Conservation (phyloP, 2,329 filamentous ascomycete species). For the Sporothrix phasma region DNA sequence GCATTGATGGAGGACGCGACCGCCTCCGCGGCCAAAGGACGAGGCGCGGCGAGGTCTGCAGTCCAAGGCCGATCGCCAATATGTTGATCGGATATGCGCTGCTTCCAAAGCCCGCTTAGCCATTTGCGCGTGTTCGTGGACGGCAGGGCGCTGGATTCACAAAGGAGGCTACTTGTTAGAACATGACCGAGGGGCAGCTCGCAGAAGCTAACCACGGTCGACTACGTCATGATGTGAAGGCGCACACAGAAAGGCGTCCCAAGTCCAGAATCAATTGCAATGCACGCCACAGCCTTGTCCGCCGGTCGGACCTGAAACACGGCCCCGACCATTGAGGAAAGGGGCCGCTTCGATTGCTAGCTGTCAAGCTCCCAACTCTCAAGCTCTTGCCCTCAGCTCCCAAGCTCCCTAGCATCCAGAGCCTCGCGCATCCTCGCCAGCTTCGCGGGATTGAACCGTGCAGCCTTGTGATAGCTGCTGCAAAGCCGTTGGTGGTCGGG, state of each 20-base stretch:
- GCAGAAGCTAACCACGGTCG: not conserved
- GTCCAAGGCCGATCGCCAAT: not conserved
- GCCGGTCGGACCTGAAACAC: not conserved
- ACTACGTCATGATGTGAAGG: conserved; percentile 6
- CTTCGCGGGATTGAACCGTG: not conserved
- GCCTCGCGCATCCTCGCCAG: not conserved
- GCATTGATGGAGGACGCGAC: not conserved
- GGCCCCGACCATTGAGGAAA: not conserved
- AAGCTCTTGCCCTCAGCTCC: not conserved
- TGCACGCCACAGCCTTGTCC: not conserved
- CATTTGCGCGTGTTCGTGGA: not conserved
- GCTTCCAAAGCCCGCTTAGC: no score
- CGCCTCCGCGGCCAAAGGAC: not conserved
- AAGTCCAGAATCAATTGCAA: not conserved
- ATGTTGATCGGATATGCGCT: not conserved
- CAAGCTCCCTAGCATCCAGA: no score
- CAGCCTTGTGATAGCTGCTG: not conserved
- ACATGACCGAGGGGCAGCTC: no score
- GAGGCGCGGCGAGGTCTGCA: no score
- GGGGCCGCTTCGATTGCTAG: not conserved
- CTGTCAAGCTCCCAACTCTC: not conserved
- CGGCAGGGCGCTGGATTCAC: no score
- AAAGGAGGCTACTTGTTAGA: not conserved
- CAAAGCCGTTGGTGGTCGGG: not conserved
- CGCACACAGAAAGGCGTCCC: not conserved